Evolutionary conservation across 257 asterid genomes (phyloP).

Genomic region (Jasminum sambac): DNA sequence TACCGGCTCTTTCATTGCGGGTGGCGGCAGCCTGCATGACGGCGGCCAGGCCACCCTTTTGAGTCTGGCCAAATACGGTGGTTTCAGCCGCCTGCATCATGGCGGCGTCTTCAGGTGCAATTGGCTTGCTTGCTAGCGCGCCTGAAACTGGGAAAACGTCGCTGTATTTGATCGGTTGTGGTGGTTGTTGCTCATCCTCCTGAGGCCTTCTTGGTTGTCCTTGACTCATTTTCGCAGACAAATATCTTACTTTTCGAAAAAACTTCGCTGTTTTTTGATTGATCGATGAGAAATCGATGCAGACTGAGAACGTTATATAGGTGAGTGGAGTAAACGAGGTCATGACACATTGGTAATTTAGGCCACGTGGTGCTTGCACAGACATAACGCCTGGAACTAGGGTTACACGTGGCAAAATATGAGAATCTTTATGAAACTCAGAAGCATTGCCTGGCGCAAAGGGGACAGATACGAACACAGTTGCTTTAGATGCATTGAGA

Average conservation of each 20-base stretch:
- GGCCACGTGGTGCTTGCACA: slow-evolving; percentile 13
- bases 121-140: slow-evolving; percentile 47
- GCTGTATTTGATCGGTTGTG: slow-evolving; percentile 54
- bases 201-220: slow-evolving; percentile 41
- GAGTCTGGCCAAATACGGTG: slow-evolving; percentile 47
- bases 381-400: neutral
- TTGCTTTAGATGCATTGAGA: no score
- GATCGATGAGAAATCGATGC: neutral
- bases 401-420: neutral
- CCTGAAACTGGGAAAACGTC: slow-evolving; percentile 58
- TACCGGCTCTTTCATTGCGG: slow-evolving; percentile 50
- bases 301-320: no score
- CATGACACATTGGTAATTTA: neutral
- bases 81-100: slow-evolving; percentile 72
- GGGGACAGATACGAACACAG: no score
- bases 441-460: neutral
- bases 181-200: slow-evolving; percentile 22
- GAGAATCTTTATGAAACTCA: neutral
- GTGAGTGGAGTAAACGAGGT: neutral
- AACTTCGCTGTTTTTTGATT: neutral
- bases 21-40: slow-evolving; percentile 64
- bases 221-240: slow-evolving; percentile 45
- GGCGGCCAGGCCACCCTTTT: slow-evolving; percentile 61
- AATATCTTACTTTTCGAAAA: no score
- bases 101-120: slow-evolving; percentile 68